phyloP scores from a whole-genome alignment of 2,329 filamentous ascomycete species.

The Colletotrichum truncatum region DNA sequence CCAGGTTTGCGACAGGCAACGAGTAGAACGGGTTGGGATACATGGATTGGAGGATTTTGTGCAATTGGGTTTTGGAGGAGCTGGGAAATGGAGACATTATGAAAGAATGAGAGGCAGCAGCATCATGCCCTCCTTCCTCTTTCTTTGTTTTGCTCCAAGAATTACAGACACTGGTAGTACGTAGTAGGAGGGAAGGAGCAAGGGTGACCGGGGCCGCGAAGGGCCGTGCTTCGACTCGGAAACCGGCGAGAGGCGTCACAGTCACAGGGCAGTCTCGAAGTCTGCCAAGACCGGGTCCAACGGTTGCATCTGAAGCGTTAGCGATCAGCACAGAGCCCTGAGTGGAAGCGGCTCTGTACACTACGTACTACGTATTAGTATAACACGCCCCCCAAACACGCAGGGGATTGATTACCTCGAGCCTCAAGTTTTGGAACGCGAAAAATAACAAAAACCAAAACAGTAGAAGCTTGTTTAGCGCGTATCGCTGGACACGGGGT shows the following conservation, averaged over 20 bases:
- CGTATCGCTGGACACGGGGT: not conserved
- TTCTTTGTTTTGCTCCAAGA: not conserved
- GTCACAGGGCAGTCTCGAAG: conserved; percentile 23
- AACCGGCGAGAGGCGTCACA: conserved; percentile 7
- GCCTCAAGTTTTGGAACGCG: no score
- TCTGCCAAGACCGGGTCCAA: conserved; percentile 22
- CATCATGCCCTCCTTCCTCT: not conserved
- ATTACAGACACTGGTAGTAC: no score
- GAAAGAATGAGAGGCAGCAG: no score
- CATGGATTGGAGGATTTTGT: not conserved
- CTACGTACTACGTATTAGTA: not conserved
- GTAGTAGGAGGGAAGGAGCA: not conserved
- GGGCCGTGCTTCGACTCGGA: not conserved
- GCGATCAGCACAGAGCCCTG: conserved; percentile 4
- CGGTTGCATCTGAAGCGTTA: conserved; percentile 12
- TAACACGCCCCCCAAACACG: not conserved
- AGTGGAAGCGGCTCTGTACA: not conserved
- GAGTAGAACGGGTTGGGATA: not conserved
- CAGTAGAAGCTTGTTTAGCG: not conserved
- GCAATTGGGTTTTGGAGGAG: not conserved
- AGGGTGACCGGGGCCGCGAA: not conserved
- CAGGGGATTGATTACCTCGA: no score
- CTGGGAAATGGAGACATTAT: not conserved
- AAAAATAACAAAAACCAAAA: not conserved
- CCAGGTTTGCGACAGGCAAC: not conserved